phyloP scores from a whole-genome alignment of 228 moss, liverwort and hornwort genomes.

The Sphagnum magellanicum region DNA sequence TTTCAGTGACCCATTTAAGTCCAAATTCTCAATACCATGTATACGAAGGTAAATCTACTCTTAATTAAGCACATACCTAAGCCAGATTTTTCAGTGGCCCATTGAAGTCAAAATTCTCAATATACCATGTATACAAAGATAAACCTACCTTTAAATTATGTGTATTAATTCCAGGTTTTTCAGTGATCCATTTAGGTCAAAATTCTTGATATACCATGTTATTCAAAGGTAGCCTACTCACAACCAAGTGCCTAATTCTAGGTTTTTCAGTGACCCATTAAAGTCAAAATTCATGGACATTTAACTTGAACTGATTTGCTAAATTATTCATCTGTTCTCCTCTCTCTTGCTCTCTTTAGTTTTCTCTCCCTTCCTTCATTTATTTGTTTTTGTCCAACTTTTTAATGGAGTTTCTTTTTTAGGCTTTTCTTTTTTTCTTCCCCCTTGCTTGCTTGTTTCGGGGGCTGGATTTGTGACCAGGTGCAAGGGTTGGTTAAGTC shows the following conservation, averaged over 20 bases:
- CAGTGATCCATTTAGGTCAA: neutral
- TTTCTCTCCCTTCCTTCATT: neutral
- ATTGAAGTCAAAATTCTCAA: no score
- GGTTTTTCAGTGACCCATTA: no score
- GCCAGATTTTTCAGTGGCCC: neutral
- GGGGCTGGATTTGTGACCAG: slow-evolving; percentile 24
- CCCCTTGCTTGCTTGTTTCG: no score
- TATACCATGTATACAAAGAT: slow-evolving; percentile 47
- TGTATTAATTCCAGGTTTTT: neutral
- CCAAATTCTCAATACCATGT: neutral
- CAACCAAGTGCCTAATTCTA: no score
- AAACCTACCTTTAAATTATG: no score
- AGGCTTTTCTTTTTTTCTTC: neutral
- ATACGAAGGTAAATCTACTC: slow-evolving; percentile 25
- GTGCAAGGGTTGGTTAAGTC: slow-evolving; percentile 34
- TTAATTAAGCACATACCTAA: neutral
- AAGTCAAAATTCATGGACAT: no score
- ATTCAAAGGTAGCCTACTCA: no score
- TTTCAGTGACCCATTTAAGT: no score
- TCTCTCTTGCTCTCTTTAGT: no score
- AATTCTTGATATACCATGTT: no score
- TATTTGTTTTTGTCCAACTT: neutral
- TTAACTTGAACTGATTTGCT: no score
- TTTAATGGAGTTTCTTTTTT: neutral
- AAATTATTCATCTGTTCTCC: no score